Base-by-base conservation (phyloP, 1,284 basidiomycete species). In the Puccinia triticina region DNA sequence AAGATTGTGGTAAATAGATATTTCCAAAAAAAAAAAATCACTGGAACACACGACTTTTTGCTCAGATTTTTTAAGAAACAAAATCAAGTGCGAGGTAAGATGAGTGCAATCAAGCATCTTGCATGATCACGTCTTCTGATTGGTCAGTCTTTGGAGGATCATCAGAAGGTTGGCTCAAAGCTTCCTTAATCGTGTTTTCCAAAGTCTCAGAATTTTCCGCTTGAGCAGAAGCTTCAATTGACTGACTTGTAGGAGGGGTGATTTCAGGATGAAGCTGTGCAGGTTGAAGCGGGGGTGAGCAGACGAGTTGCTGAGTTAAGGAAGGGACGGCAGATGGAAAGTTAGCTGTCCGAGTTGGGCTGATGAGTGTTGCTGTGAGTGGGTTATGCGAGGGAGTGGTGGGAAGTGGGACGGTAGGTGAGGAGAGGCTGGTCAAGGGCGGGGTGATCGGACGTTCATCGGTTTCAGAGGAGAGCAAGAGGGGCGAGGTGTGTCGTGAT, bases 361-460 rank as follows among this genome's bases (percentile, higher is more conserved):
- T 76, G 34, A 64, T 64, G 18, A 37, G 32, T 34, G 14, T 43
- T 66, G 32, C 14, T 34, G 16, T 37, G 32, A 43, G 64, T 66
- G 29, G 37, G 32, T 34, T 16, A 37, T 37, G 64, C 26, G 64
- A 66, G 11, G 32, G 29, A 32, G 34, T 2, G 10, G 18, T 66
- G 8, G 11, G 2, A 37, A 43, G 64, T 69, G 37, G 48, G 43
- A 40, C 29, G 48, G 32, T 0, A 26, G 71, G 72, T 34, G 43
- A 29, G 4, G 55, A 32, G 48, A 21, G 53, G 37, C 53, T 74
- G 23, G 40, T 57, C 29, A 74, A 37, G 12, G 79, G 79, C 16
- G 69, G 79, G 29, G 79, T 73, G 69, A 74, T 69, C 0, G 77
- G 77, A 21, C 77, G 40, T 59, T 80, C 69, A 40, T 64, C 40